These are phyloP conservation scores for Syncephalis fuscata DNA, from an alignment of 371 early-diverging fungal genomes.

Conservation along the genomic window DNA sequence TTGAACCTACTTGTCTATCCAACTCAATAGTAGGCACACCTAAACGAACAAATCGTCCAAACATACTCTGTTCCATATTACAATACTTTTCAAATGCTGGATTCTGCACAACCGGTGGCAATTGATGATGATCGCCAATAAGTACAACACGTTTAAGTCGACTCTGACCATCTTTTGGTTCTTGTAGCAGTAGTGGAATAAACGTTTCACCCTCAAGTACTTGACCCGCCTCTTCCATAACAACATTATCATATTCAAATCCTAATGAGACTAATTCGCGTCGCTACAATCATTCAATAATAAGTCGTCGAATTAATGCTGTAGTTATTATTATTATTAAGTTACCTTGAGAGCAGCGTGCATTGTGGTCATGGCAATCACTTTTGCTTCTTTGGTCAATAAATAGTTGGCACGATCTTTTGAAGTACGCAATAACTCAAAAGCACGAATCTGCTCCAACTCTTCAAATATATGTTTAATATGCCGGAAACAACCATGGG, in stretches of 20 bases:
- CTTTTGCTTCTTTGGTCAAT: conserved; percentile 83
- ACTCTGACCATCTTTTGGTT: conserved; percentile 30
- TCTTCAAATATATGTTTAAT: conserved; percentile 53
- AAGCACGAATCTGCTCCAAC: conserved; percentile 67
- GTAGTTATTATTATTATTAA: conserved; percentile 4
- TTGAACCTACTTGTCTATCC: conserved; percentile 35
- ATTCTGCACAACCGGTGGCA: conserved; percentile 87
- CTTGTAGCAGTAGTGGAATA: conserved; percentile 78
- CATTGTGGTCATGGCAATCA: conserved; percentile 93
- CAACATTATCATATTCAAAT: conserved; percentile 84
- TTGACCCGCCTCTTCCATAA: conserved; percentile 98
- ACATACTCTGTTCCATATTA: conserved; percentile 84
- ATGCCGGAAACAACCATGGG: conserved; percentile 64
- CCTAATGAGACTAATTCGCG: conserved; percentile 66
- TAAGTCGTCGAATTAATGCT: background rate
- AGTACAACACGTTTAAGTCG: conserved; percentile 76
- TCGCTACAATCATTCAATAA: conserved; percentile 16
- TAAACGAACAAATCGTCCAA: conserved; percentile 73
- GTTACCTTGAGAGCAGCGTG: conserved; percentile 68
- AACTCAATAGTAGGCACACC: conserved; percentile 76
- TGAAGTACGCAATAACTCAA: conserved; percentile 70
- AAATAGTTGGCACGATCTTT: conserved; percentile 79
- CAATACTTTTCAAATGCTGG: conserved; percentile 63
- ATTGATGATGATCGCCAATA: conserved; percentile 94
- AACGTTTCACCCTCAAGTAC: conserved; percentile 92